Base-by-base conservation (phyloP, 1,139 yeast species). In the Waltiozyma solani region DNA sequence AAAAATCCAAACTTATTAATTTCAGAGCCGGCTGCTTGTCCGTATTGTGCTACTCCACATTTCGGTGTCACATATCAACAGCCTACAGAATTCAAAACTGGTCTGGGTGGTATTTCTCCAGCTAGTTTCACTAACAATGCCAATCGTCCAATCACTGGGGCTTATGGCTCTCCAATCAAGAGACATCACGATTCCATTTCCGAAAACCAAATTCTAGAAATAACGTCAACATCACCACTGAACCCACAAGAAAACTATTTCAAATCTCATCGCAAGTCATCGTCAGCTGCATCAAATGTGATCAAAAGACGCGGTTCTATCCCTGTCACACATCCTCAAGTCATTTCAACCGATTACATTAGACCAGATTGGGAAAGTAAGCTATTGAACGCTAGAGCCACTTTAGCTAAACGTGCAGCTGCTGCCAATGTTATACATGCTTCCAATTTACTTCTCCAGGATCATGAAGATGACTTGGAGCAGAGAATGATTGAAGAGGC, bases 381-480 rank as follows among this genome's bases (percentile, higher is more conserved):
- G 49, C 67, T 91, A 40, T 66, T 69, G 14, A 66, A 74, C 35
- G 95, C 96, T 4, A 71, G 91, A 40, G 73, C 78, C 44, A 80
- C 78, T 49, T 64, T 86, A 34, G 96, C 95, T 0, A 70, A 95
- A 42, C 72, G 85, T 51, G 79, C 95, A 0, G 97, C 96, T 0
- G 86, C 95, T 15, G 97, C 97, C 1, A 84, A 86, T 36, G 96
- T 96, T 1, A 75, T 89, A 34, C 97, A 89, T 60, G 94, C 87
- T 13, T 79, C 84, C 24, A 86, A 79, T 44, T 71, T 77, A 56
- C 61, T 75, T 37, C 65, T 72, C 43, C 63, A 40, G 40, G 50
- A 48, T 15, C 42, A 50, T 20, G 57, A 50, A 34, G 42, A 49
- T 33, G 74, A 69, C 32, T 47, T 82, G 35, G 95, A 86, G 56